phyloP scores from a whole-genome alignment of 2,329 filamentous ascomycete species.

The Phyllosticta capitalensis region DNA sequence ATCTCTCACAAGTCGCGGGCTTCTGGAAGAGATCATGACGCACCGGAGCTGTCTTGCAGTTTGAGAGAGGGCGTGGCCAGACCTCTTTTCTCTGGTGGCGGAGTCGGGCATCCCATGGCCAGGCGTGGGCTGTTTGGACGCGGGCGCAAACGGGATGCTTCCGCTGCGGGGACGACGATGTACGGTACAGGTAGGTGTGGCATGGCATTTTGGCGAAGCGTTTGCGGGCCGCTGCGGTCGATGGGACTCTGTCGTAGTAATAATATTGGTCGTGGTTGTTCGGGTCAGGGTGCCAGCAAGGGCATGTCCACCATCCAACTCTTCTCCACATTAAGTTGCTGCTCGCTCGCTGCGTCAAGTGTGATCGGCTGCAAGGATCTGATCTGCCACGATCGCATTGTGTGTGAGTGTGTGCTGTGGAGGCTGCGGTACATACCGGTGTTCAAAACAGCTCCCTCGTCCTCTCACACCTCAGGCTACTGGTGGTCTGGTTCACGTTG shows the following conservation, averaged over 20 bases:
- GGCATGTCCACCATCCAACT: not conserved
- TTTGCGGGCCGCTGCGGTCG: conserved; percentile 9
- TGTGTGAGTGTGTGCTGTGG: conserved; percentile 4
- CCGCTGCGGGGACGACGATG: not conserved
- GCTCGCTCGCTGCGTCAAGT: conserved; percentile 8
- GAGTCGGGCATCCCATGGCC: not conserved
- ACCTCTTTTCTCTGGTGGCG: not conserved
- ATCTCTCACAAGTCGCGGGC: not conserved
- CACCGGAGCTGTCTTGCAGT: not conserved
- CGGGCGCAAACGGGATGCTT: conserved; percentile 3
- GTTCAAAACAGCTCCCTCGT: conserved; percentile 8
- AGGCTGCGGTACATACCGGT: conserved; percentile 1
- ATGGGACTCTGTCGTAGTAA: no score
- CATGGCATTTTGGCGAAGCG: conserved; percentile 1
- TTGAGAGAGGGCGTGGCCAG: not conserved
- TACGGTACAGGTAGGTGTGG: not conserved
- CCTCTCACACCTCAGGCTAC: not conserved
- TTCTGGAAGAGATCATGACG: not conserved
- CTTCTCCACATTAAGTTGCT: conserved; percentile 10
- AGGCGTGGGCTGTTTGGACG: not conserved
- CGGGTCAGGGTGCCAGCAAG: not conserved
- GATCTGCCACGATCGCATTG: conserved; percentile 8
- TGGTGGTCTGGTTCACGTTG: not conserved
- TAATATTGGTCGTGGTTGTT: not conserved
- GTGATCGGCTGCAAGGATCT: conserved; percentile 11